Evolutionary conservation across 2,329 filamentous ascomycete species (phyloP).

Genomic region (Fusarium drepaniforme): DNA sequence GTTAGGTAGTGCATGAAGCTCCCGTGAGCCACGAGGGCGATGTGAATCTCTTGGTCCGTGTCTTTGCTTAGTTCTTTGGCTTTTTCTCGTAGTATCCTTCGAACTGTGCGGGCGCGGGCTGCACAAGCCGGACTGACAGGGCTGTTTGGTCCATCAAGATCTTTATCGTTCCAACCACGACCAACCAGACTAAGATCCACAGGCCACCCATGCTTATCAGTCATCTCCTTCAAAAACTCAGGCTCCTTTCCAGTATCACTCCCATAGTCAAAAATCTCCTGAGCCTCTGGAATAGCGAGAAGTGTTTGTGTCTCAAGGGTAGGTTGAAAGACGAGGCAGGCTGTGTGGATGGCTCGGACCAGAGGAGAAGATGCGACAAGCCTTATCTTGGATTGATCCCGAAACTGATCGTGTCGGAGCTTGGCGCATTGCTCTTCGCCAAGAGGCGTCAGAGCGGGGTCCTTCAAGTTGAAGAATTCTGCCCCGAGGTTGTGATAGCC

Average conservation of each 20-base stretch:
- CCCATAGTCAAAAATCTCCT: constrained; percentile 32
- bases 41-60: constrained; percentile 24
- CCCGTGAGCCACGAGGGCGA: constrained; percentile 30
- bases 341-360: constrained; percentile 28
- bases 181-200: constrained; percentile 28
- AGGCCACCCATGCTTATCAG: constrained; percentile 18
- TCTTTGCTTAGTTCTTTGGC: constrained; percentile 6
- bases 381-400: constrained; percentile 31
- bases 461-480: constrained; percentile 30
- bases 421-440: constrained; percentile 29
- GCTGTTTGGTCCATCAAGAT: constrained; percentile 30
- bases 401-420: constrained; percentile 28
- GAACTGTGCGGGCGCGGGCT: constrained; percentile 22
- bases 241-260: constrained; percentile 27
- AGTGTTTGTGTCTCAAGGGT: constrained; percentile 23
- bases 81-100: constrained; percentile 27
- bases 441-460: constrained; percentile 32
- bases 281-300: constrained; percentile 32
- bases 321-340: constrained; percentile 18
- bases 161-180: constrained; percentile 24
- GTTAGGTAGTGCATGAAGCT: constrained; percentile 35
- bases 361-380: constrained; percentile 30
- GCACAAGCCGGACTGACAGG: constrained; percentile 26
- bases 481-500: constrained; percentile 36
- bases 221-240: neutral